Evolutionary conservation across 106 monocot species (phyloP).

Genomic region (Acorus gramineus): DNA sequence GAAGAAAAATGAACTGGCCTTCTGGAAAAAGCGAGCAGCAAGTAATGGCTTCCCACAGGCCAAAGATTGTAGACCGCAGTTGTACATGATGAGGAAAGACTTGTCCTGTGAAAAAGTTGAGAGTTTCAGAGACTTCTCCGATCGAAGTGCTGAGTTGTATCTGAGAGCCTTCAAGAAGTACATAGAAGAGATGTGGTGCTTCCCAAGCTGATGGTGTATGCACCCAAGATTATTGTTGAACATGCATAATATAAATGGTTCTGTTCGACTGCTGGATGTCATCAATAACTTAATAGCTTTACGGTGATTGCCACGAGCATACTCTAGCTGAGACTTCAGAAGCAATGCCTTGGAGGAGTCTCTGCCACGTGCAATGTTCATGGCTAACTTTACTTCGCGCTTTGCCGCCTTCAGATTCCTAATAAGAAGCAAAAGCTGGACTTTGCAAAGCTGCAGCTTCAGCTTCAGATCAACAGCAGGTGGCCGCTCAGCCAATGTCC

Average conservation of each 20-base stretch:
- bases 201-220: conserved; percentile 53
- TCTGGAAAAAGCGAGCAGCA: conserved; percentile 63
- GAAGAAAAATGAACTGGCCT: conserved; percentile 40
- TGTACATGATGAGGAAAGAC: conserved; percentile 54
- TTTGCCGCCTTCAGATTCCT: conserved; percentile 21
- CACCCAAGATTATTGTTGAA: conserved; percentile 78
- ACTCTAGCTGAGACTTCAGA: conserved; percentile 84
- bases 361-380: conserved; percentile 66
- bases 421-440: conserved; percentile 54
- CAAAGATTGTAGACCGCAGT: conserved; percentile 68
- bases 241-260: conserved; percentile 33
- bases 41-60: conserved; percentile 46
- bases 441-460: conserved; percentile 17
- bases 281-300: conserved; percentile 72
- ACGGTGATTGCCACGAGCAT: conserved; percentile 63
- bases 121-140: conserved; percentile 54
- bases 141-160: conserved; percentile 18
- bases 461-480: conserved; percentile 3
- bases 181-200: conserved; percentile 34
- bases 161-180: conserved; percentile 60
- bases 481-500: neutral
- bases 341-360: conserved; percentile 71
- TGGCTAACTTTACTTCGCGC: conserved; percentile 14
- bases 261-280: conserved; percentile 43
- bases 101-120: conserved; percentile 65